Evolutionary conservation across 345 rosid genomes (phyloP).

Genomic region (Zanthoxylum bungeanum): DNA sequence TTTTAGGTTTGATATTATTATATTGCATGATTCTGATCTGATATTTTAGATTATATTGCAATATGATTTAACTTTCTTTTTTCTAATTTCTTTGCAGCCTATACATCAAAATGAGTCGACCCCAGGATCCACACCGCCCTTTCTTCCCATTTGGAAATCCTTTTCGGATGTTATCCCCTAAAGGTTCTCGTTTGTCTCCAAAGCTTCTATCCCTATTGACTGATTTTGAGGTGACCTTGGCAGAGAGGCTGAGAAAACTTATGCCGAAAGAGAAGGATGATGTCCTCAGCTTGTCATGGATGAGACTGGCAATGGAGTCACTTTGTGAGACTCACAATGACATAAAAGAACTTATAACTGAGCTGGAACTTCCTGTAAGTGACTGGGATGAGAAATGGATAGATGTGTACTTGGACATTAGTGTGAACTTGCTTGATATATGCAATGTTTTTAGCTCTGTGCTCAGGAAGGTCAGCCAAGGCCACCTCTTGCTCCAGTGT

Average conservation of each 20-base stretch:
- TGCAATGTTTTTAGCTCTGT: conserved; percentile 78
- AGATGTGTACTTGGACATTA: conserved; percentile 80
- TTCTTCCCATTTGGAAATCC: conserved; percentile 87
- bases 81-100: conserved; percentile 27
- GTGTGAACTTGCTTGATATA: conserved; percentile 81
- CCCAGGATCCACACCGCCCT: conserved; percentile 74
- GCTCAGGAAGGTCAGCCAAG: conserved; percentile 70
- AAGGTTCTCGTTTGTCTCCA: conserved; percentile 65
- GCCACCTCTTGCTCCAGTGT: conserved; percentile 75
- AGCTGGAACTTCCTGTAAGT: conserved; percentile 73
- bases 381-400: conserved; percentile 96
- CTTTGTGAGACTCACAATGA: conserved; percentile 67
- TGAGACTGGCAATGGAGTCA: conserved; percentile 76
- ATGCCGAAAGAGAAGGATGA: conserved; percentile 56
- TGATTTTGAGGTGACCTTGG: conserved; percentile 61
- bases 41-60: not conserved
- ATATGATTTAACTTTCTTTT: not conserved
- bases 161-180: conserved; percentile 71
- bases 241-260: conserved; percentile 59
- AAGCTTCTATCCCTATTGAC: conserved; percentile 42
- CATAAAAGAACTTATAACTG: conserved; percentile 63
- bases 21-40: not conserved
- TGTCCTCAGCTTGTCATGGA: conserved; percentile 75
- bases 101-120: conserved; percentile 56
- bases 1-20: not conserved